Percentiles rank a stretch among this genome's conserved stretches.
phyloP scores from a whole-genome alignment of 129 eudicot species.

The Centaurea solstitialis region DNA sequence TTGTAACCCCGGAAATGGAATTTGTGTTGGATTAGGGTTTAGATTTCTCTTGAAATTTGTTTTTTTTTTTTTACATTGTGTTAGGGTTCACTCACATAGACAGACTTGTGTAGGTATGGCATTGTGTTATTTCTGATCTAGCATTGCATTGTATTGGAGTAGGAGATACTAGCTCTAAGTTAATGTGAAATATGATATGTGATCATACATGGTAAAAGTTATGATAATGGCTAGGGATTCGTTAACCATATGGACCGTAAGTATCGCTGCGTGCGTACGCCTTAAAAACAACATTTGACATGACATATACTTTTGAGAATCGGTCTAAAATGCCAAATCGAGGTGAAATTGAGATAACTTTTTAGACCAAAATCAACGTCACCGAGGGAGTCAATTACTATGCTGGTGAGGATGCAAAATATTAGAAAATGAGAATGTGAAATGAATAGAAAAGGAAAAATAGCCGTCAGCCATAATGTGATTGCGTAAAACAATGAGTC shows the following conservation, averaged over 20 bases:
- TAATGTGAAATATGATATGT: background rate
- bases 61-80: background rate
- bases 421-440: background rate
- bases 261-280: background rate
- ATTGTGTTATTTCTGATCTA: slow-evolving; percentile 1
- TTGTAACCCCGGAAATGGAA: slow-evolving; percentile 1
- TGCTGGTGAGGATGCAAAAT: slow-evolving; percentile 9
- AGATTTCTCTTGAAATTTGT: slow-evolving; percentile 14
- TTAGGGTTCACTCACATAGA: background rate
- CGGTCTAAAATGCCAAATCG: background rate
- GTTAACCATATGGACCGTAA: background rate
- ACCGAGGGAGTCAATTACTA: background rate
- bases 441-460: background rate
- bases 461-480: background rate
- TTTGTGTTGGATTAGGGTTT: slow-evolving; percentile 27
- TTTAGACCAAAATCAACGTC: background rate
- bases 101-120: background rate
- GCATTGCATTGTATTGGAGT: slow-evolving; percentile 1
- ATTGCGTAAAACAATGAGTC: background rate
- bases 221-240: slow-evolving; percentile 7
- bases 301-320: background rate
- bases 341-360: background rate
- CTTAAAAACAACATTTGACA: background rate
- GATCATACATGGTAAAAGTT: background rate
- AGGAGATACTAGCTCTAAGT: slow-evolving; percentile 7